Conservation (phyloP, 2,329 filamentous ascomycete genomes). For the Lithohypha guttulata region DNA sequence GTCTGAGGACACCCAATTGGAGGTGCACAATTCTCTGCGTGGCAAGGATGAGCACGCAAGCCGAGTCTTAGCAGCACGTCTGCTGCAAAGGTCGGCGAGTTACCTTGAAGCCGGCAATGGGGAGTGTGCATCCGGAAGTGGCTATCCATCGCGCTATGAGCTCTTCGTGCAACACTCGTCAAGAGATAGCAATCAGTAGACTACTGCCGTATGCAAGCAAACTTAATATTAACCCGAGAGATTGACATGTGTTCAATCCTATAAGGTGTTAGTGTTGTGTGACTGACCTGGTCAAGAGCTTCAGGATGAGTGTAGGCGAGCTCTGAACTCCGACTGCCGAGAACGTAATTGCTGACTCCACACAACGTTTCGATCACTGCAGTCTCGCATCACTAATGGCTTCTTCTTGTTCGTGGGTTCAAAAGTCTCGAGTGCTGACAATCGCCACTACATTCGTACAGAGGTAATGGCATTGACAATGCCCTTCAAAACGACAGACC, state of each 20-base stretch:
- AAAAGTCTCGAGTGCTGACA: too few relatives aligned
- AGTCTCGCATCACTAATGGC: too few relatives aligned
- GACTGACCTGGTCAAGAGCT: background rate
- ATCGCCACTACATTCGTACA: too few relatives aligned
- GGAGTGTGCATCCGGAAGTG: conserved; percentile 6
- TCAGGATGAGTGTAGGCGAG: background rate
- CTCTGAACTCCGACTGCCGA: too few relatives aligned
- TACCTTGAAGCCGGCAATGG: background rate
- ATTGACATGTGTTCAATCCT: background rate
- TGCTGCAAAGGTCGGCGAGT: conserved; percentile 1
- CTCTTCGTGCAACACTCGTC: conserved; percentile 2
- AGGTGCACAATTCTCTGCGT: background rate
- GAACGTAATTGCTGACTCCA: too few relatives aligned
- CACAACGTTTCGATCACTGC: too few relatives aligned
- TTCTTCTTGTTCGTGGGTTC: too few relatives aligned
- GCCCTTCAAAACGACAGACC: too few relatives aligned
- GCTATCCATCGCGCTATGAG: conserved; percentile 7
- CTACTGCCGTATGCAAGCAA: conserved; percentile 4
- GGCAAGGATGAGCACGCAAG: conserved; percentile 1
- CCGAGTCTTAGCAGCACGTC: background rate
- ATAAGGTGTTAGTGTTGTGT: background rate
- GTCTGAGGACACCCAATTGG: background rate
- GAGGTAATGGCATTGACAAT: too few relatives aligned
- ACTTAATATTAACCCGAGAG: background rate
- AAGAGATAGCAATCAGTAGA: conserved; percentile 8